A percentile compares a stretch with the other conserved stretches of the same genome.
Evolutionary conservation across 352 stramenopile genomes (phyloP).

Genomic region (Globisporangium irregulare): DNA sequence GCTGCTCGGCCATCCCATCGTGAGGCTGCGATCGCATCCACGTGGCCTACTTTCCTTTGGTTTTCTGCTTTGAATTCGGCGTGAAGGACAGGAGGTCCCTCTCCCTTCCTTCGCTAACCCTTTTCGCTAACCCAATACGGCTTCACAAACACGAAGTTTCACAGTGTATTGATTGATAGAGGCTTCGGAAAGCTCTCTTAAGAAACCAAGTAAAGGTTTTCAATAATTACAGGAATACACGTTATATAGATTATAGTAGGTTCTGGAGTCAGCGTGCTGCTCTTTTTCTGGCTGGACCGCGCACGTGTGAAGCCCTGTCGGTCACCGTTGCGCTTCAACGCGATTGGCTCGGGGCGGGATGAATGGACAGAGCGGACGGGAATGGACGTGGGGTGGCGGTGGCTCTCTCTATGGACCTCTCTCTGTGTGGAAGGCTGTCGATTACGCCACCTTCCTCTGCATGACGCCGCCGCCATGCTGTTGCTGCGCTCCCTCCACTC

Average conservation of each 20-base stretch:
- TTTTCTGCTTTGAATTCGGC: constrained; percentile 15
- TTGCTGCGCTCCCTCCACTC: background rate
- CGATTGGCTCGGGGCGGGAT: background rate
- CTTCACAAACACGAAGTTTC: background rate
- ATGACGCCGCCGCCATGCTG: background rate
- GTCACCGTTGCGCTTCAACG: constrained; percentile 24
- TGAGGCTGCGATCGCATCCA: constrained; percentile 3
- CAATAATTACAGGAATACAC: background rate
- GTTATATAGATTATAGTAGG: background rate
- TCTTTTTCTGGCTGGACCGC: constrained; percentile 4
- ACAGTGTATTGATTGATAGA: background rate
- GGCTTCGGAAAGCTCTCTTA: background rate
- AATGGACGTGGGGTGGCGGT: constrained; percentile 3
- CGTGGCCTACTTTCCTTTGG: background rate
- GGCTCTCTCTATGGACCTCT: background rate
- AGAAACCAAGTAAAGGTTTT: background rate
- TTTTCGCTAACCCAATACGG: constrained; percentile 13
- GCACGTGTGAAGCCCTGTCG: background rate
- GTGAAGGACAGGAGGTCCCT: background rate
- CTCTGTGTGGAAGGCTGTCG: background rate
- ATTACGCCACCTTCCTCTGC: background rate
- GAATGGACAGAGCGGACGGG: background rate
- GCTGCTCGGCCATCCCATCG: background rate
- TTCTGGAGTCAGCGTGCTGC: background rate
- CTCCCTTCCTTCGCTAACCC: constrained; percentile 3